phyloP scores from a whole-genome alignment of 768 basidiomycete genomes.

The Pilatotrama ljubarskyi region DNA sequence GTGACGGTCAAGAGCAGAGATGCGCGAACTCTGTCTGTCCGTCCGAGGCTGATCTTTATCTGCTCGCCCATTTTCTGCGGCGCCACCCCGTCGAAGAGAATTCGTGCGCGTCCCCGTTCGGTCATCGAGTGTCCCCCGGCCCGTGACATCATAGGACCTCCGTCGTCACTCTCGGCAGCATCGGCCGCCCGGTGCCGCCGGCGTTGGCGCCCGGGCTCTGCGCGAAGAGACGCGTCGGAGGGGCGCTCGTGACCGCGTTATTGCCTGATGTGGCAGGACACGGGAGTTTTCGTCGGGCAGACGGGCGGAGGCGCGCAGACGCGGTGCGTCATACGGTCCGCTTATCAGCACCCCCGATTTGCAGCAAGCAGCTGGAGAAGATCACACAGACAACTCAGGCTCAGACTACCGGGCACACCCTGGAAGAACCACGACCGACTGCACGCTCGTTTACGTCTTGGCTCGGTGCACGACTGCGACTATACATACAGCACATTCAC shows the following conservation, averaged over 20 bases:
- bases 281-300: not conserved
- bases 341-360: conserved; percentile 17
- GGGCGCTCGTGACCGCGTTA: conserved; percentile 20
- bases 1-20: conserved; percentile 13
- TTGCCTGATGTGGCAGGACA: not conserved
- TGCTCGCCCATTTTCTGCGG: conserved; percentile 4
- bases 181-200: conserved; percentile 8
- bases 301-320: not conserved
- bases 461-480: not conserved
- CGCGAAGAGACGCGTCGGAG: conserved; percentile 1
- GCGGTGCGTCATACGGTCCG: conserved; percentile 12
- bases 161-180: not conserved
- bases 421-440: conserved; percentile 2
- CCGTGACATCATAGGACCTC: conserved; percentile 23
- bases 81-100: conserved; percentile 11
- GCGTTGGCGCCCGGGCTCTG: not conserved
- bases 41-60: conserved; percentile 25
- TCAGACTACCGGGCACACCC: not conserved
- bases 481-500: conserved; percentile 1
- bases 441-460: conserved; percentile 6
- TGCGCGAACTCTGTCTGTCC: not conserved
- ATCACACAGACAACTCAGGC: not conserved
- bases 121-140: conserved; percentile 2
- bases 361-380: not conserved
- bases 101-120: not conserved